Conservation (phyloP, 139 green algal species). For the Choricystis sp. region DNA sequence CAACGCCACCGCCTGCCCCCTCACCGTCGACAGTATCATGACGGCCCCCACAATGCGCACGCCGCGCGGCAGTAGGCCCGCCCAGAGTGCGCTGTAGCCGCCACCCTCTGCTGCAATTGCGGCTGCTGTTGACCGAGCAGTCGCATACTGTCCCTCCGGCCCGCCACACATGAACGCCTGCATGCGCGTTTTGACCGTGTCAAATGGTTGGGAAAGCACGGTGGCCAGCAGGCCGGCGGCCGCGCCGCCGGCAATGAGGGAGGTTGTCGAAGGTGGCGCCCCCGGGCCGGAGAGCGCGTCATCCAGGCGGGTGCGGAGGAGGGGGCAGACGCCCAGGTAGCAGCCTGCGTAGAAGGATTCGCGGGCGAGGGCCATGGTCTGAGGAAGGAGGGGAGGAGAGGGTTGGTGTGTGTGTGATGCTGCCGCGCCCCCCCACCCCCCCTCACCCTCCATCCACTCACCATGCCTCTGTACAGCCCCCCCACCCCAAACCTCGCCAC, state of each 20-base stretch:
- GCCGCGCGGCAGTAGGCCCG: not conserved
- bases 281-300: not conserved
- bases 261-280: slow-evolving; percentile 13
- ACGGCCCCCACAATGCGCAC: not conserved
- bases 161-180: slow-evolving; percentile 21
- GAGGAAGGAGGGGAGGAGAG: too few species aligned
- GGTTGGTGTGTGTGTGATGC: too few species aligned
- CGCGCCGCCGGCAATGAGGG: slow-evolving; percentile 37
- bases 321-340: slow-evolving; percentile 63
- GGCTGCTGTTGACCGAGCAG: too few species aligned
- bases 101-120: not conserved
- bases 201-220: slow-evolving; percentile 56
- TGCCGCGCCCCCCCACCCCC: too few species aligned
- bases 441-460: too few species aligned
- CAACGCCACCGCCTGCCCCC: not conserved
- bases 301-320: slow-evolving; percentile 38
- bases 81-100: not conserved
- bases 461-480: slow-evolving; percentile 43
- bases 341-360: slow-evolving; percentile 64
- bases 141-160: not conserved
- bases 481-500: slow-evolving; percentile 19
- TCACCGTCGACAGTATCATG: not conserved
- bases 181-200: slow-evolving; percentile 81
- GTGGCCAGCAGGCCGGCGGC: slow-evolving; percentile 51
- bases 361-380: slow-evolving; percentile 23